Conservation (phyloP, 2,329 filamentous ascomycete genomes). For the Rhexocercosporidium sp. region DNA sequence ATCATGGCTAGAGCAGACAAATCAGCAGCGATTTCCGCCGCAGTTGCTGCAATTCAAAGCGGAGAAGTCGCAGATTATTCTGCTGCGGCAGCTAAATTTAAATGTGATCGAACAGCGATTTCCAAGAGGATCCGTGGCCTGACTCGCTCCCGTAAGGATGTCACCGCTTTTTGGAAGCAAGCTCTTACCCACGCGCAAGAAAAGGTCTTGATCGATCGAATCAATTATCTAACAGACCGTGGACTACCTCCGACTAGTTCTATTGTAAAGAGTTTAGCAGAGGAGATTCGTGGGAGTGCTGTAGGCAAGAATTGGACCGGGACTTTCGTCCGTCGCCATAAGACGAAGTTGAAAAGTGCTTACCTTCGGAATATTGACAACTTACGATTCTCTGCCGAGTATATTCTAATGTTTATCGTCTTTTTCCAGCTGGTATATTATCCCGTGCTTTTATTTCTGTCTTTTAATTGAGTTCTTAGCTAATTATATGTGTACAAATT, state of each 20-base stretch:
- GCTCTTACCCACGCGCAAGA: background rate
- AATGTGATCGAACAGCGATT: background rate
- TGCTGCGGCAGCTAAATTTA: background rate
- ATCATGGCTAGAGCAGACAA: too few species aligned
- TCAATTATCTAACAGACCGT: constrained; percentile 17
- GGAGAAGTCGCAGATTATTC: background rate
- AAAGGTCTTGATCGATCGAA: constrained; percentile 14
- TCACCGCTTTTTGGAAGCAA: background rate
- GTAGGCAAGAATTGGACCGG: constrained; percentile 23
- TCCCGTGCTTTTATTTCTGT: background rate
- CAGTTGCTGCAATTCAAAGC: too few species aligned
- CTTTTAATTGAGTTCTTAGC: background rate
- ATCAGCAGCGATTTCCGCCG: too few species aligned
- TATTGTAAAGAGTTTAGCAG: constrained; percentile 24
- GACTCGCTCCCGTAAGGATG: background rate
- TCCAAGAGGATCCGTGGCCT: background rate
- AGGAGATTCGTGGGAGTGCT: constrained; percentile 19
- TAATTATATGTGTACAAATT: background rate
- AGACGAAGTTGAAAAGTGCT: constrained; percentile 11
- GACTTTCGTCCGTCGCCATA: constrained; percentile 11
- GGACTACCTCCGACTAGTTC: constrained; percentile 20
- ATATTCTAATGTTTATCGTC: constrained; percentile 11
- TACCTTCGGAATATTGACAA: constrained; percentile 24
- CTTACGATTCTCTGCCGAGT: constrained; percentile 10
- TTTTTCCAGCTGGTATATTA: constrained; percentile 12